Evolutionary conservation across 2,329 filamentous ascomycete species (phyloP).

Genomic region (Scytalidium sp.): DNA sequence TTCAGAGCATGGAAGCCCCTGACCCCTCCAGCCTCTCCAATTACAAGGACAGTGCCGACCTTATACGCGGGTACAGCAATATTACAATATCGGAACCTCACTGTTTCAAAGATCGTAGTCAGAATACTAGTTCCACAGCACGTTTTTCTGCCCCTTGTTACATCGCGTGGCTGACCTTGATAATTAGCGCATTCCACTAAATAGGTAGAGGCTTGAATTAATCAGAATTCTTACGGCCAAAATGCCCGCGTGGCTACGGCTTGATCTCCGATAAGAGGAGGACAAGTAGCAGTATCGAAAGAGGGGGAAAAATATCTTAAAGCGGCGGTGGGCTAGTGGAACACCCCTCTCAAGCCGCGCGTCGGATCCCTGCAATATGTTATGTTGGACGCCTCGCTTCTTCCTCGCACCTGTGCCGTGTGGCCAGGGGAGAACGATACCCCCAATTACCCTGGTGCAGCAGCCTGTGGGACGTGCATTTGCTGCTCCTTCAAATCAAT

Average conservation of each 20-base stretch:
- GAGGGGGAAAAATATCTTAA: not conserved
- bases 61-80: not conserved
- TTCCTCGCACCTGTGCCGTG: not conserved
- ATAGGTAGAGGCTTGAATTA: not conserved
- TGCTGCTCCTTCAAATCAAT: not conserved
- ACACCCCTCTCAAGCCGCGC: not conserved
- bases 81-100: not conserved
- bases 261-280: not conserved
- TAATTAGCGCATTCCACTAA: not conserved
- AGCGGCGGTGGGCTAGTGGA: not conserved
- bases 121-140: not conserved
- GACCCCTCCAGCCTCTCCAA: no score
- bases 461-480: not conserved
- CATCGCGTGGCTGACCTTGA: not conserved
- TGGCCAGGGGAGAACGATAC: not conserved
- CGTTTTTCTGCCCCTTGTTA: not conserved
- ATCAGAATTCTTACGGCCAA: not conserved
- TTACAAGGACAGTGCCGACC: not conserved
- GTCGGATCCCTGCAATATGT: not conserved
- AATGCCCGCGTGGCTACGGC: not conserved
- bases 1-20: no score
- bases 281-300: not conserved
- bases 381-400: not conserved
- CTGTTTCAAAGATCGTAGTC: not conserved
- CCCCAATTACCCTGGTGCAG: not conserved